Evolutionary conservation across 148 eudicot species (phyloP).

Genomic region (Oxyria digyna): DNA sequence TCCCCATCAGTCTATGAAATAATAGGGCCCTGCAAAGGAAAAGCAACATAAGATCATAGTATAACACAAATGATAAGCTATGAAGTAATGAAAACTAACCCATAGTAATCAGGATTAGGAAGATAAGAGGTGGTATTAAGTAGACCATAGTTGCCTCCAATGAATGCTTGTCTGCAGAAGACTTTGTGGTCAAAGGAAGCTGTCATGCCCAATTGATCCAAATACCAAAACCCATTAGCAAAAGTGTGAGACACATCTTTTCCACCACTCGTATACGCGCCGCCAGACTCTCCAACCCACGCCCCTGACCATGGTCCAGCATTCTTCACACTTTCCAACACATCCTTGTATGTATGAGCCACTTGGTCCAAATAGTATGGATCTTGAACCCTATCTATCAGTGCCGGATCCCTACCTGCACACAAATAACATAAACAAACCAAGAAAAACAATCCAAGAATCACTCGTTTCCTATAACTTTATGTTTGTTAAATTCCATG

Average conservation of each 20-base stretch:
- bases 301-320: constrained; percentile 28
- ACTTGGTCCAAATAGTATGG: constrained; percentile 24
- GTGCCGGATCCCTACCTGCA: constrained; percentile 28
- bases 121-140: constrained; percentile 37
- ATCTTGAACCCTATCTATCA: constrained; percentile 33
- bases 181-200: constrained; percentile 37
- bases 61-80: background rate
- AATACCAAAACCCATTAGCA: constrained; percentile 46
- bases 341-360: constrained; percentile 22
- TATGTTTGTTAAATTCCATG: no score
- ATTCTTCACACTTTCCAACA: background rate
- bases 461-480: no score
- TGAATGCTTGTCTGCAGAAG: constrained; percentile 48
- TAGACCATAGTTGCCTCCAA: constrained; percentile 55
- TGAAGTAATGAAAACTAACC: constrained; percentile 17
- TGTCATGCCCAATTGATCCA: constrained; percentile 62
- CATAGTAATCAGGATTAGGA: constrained; percentile 58
- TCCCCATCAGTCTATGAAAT: constrained; percentile 51
- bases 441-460: no score
- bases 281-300: constrained; percentile 60
- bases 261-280: constrained; percentile 58
- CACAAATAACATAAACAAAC: background rate
- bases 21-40: constrained; percentile 29
- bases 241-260: constrained; percentile 35
- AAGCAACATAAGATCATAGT: background rate